phyloP scores from a whole-genome alignment of 495 filamentous ascomycete species.

The Xylaria palmicola region DNA sequence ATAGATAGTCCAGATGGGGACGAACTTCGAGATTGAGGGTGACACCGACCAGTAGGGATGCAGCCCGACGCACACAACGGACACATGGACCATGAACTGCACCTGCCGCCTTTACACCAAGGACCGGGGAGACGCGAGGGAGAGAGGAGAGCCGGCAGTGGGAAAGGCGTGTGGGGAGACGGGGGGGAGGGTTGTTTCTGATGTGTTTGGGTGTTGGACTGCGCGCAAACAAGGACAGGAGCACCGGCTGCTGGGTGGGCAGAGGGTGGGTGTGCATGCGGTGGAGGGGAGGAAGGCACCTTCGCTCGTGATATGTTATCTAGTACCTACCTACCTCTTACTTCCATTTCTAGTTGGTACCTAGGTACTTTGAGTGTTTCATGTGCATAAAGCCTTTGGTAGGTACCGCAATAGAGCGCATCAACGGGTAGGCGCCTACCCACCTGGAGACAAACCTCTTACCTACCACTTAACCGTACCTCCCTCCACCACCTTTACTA shows the following conservation, averaged over 20 bases:
- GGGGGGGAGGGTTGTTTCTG: neutral
- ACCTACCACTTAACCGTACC: too few relatives aligned
- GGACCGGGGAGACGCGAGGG: neutral
- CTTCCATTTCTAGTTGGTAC: neutral
- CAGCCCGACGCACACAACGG: neutral
- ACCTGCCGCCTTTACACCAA: neutral
- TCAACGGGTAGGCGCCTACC: too few relatives aligned
- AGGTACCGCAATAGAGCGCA: neutral
- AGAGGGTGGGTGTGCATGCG: neutral
- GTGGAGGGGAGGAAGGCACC: constrained; percentile 2
- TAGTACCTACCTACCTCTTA: neutral
- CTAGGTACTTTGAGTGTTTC: too few relatives aligned
- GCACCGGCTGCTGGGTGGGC: neutral
- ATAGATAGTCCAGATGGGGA: neutral
- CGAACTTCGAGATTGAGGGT: neutral
- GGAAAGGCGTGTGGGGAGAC: neutral
- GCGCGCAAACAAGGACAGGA: neutral
- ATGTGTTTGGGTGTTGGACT: constrained; percentile 1
- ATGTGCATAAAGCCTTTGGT: too few relatives aligned
- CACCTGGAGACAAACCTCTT: too few relatives aligned
- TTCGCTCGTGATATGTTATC: neutral
- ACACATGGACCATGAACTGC: neutral
- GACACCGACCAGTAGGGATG: constrained; percentile 3
- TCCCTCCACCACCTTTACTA: too few relatives aligned
- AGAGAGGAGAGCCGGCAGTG: neutral